These are phyloP conservation scores for Lactarius vividus DNA, from an alignment of 768 basidiomycete species.

Conservation along the genomic window DNA sequence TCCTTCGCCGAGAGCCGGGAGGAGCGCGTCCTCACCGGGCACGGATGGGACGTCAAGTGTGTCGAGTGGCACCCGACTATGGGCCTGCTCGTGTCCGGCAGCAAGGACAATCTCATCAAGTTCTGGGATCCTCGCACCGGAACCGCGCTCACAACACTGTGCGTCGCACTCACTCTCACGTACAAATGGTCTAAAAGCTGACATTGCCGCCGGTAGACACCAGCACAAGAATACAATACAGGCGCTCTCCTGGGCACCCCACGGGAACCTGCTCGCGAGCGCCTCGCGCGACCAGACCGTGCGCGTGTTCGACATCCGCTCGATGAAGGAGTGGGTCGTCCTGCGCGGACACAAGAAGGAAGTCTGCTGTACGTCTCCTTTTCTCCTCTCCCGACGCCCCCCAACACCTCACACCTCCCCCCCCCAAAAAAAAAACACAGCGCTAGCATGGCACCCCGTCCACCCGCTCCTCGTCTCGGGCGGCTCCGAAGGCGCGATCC, in stretches of 20 bases:
- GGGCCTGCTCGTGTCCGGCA: constrained; percentile 90
- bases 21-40: constrained; percentile 88
- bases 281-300: constrained; percentile 94
- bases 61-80: constrained; percentile 99
- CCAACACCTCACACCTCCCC: not conserved
- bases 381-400: no score
- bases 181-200: no score
- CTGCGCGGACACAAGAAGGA: constrained; percentile 98
- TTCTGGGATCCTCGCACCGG: constrained; percentile 99
- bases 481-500: constrained; percentile 89
- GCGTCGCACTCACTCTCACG: constrained; percentile 33
- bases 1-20: constrained; percentile 88
- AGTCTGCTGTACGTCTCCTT: constrained; percentile 76
- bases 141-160: constrained; percentile 89
- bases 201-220: constrained; percentile 51
- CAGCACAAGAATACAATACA: constrained; percentile 98
- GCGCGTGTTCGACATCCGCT: constrained; percentile 95
- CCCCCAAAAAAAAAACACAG: constrained; percentile 38
- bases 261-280: constrained; percentile 91
- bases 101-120: constrained; percentile 97
- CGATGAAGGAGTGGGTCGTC: constrained; percentile 92
- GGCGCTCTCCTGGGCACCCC: constrained; percentile 88
- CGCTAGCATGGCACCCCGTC: constrained; percentile 93
- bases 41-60: constrained; percentile 98
- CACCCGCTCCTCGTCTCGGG: constrained; percentile 92